phyloP scores from a whole-genome alignment of 768 basidiomycete genomes.

The Gyrodon lividus region DNA sequence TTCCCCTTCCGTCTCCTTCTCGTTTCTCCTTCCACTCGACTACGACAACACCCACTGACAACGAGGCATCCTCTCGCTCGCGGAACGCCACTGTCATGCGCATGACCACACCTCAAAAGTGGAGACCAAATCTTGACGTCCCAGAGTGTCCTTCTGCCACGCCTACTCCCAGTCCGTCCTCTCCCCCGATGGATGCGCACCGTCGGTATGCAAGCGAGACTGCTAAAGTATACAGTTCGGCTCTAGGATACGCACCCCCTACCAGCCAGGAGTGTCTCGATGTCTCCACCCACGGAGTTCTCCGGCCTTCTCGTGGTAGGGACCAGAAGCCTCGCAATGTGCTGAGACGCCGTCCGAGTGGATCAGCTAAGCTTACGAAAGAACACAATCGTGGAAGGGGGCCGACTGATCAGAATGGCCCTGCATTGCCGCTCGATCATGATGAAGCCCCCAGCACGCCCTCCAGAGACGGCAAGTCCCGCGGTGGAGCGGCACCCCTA shows the following conservation, averaged over 20 bases:
- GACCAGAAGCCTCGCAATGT: slow-evolving; percentile 30
- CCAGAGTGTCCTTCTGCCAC: slow-evolving; percentile 9
- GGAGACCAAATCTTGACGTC: slow-evolving; percentile 22
- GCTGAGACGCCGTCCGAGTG: slow-evolving; percentile 31
- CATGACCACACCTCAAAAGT: slow-evolving; percentile 20
- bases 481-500: neutral
- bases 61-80: slow-evolving; percentile 9
- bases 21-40: slow-evolving; percentile 22
- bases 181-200: slow-evolving; percentile 12
- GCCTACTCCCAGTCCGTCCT: neutral
- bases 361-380: slow-evolving; percentile 21
- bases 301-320: slow-evolving; percentile 1
- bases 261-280: slow-evolving; percentile 16
- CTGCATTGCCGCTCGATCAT: neutral
- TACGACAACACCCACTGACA: slow-evolving; percentile 6
- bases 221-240: slow-evolving; percentile 3
- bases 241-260: neutral
- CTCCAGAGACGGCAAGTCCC: neutral
- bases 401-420: neutral
- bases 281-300: slow-evolving; percentile 2
- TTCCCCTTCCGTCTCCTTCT: slow-evolving; percentile 18
- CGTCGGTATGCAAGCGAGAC: slow-evolving; percentile 20
- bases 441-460: neutral
- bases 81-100: slow-evolving; percentile 3
- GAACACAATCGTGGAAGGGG: slow-evolving; percentile 10